phyloP scores from a whole-genome alignment of 345 rosid species.

The Hirschfeldia incana region DNA sequence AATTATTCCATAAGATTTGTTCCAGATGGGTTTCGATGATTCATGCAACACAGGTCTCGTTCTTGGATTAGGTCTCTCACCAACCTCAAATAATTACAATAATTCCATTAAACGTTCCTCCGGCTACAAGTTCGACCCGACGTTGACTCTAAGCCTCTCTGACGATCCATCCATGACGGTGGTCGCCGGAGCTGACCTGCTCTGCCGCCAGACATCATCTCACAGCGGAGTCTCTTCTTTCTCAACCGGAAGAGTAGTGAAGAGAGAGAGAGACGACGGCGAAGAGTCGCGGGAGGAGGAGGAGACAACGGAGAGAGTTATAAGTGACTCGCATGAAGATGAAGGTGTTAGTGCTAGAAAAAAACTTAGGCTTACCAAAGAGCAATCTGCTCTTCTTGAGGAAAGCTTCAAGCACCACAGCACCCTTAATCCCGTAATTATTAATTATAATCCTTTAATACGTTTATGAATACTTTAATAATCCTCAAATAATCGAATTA shows the following conservation, averaged over 20 bases:
- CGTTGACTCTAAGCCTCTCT: slow-evolving; percentile 54
- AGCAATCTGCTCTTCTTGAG: slow-evolving; percentile 88
- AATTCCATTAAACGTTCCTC: slow-evolving; percentile 28
- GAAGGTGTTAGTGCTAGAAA: slow-evolving; percentile 69
- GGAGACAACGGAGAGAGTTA: slow-evolving; percentile 32
- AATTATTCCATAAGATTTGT: not conserved
- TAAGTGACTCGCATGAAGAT: slow-evolving; percentile 49
- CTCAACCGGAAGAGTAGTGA: slow-evolving; percentile 50
- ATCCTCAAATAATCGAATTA: not conserved
- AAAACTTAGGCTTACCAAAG: slow-evolving; percentile 92
- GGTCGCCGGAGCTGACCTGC: slow-evolving; percentile 25
- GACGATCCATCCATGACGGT: slow-evolving; percentile 36
- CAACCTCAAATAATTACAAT: slow-evolving; percentile 31
- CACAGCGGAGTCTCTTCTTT: slow-evolving; percentile 60
- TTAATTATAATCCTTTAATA: not conserved
- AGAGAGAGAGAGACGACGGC: slow-evolving; percentile 68
- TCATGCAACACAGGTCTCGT: slow-evolving; percentile 58
- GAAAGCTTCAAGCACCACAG: slow-evolving; percentile 95
- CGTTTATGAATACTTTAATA: slow-evolving; percentile 2
- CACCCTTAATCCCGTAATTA: slow-evolving; percentile 87
- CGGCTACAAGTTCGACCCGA: slow-evolving; percentile 45
- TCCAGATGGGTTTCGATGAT: slow-evolving; percentile 60
- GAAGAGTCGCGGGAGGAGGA: slow-evolving; percentile 51
- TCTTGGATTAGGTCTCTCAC: slow-evolving; percentile 60
- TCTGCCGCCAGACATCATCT: slow-evolving; percentile 61